These are phyloP conservation scores for Narthecium ossifragum DNA, from an alignment of 106 monocot species.

Conservation along the genomic window DNA sequence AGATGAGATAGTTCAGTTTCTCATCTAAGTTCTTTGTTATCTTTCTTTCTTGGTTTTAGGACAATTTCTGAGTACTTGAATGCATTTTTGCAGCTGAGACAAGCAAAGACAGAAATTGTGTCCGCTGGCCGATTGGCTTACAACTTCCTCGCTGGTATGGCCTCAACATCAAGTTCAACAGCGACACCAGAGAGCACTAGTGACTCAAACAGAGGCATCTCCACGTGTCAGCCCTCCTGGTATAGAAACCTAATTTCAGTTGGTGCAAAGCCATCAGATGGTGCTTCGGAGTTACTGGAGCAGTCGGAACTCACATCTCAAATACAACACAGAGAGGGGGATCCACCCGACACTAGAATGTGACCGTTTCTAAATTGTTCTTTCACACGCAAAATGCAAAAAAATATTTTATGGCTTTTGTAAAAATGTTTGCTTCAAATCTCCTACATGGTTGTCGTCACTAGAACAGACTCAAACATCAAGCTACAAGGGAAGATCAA, in stretches of 20 bases:
- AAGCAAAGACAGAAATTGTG: constrained; percentile 83
- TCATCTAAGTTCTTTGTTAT: too few relatives aligned
- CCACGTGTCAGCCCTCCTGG: constrained; percentile 57
- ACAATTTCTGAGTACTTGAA: too few relatives aligned
- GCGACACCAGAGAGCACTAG: constrained; percentile 32
- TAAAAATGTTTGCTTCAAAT: not conserved
- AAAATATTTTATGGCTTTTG: not conserved
- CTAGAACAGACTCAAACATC: not conserved
- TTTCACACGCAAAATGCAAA: not conserved
- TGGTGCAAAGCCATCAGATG: constrained; percentile 72
- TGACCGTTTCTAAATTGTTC: too few relatives aligned
- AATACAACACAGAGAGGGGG: too few relatives aligned
- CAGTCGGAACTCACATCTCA: constrained; percentile 20
- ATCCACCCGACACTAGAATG: too few relatives aligned
- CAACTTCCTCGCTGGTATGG: constrained; percentile 51
- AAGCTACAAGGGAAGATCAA: too few relatives aligned
- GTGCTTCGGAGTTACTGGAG: constrained; percentile 16
- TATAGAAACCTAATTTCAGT: constrained; percentile 51
- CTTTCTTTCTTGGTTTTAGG: too few relatives aligned
- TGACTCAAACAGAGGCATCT: constrained; percentile 34
- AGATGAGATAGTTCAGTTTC: too few relatives aligned
- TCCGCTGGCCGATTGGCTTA: constrained; percentile 84
- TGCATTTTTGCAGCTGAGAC: constrained; percentile 68
- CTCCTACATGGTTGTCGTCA: too few relatives aligned
- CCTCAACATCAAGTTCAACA: constrained; percentile 44